phyloP scores from a whole-genome alignment of 805 yeast genomes.

The Ogataea naganishii region DNA sequence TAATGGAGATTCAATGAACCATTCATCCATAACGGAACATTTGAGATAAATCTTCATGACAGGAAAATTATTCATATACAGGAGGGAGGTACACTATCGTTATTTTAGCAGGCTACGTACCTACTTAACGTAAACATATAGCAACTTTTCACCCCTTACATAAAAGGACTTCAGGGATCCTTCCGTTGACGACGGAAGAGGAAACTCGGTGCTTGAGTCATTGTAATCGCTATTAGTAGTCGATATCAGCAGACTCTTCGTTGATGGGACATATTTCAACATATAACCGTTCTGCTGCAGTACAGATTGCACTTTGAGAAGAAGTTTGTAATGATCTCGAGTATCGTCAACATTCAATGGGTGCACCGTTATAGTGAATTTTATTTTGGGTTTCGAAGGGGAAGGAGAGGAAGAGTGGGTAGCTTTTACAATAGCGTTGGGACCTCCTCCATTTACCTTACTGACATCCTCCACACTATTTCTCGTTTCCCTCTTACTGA shows the following conservation, averaged over 20 bases:
- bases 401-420: background rate
- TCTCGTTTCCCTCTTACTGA: background rate
- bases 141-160: conserved; percentile 2
- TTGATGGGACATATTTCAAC: conserved; percentile 17
- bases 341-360: conserved; percentile 19
- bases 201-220: conserved; percentile 22
- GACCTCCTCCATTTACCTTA: background rate
- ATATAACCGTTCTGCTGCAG: conserved; percentile 20
- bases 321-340: conserved; percentile 7
- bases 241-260: conserved; percentile 24
- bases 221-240: conserved; percentile 17
- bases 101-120: too few species aligned
- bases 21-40: too few species aligned
- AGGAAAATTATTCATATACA: too few species aligned
- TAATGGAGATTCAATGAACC: too few species aligned
- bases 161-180: conserved; percentile 5
- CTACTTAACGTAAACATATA: conserved; percentile 8
- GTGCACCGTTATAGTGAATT: conserved; percentile 9
- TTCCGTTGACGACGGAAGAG: conserved; percentile 21
- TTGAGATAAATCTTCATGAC: too few species aligned
- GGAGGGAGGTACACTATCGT: too few species aligned
- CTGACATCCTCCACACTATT: background rate
- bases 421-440: background rate
- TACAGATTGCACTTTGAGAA: conserved; percentile 19
- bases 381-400: conserved; percentile 7